Conservation (phyloP, 2,329 filamentous ascomycete species). For the Setomelanomma holmii region DNA sequence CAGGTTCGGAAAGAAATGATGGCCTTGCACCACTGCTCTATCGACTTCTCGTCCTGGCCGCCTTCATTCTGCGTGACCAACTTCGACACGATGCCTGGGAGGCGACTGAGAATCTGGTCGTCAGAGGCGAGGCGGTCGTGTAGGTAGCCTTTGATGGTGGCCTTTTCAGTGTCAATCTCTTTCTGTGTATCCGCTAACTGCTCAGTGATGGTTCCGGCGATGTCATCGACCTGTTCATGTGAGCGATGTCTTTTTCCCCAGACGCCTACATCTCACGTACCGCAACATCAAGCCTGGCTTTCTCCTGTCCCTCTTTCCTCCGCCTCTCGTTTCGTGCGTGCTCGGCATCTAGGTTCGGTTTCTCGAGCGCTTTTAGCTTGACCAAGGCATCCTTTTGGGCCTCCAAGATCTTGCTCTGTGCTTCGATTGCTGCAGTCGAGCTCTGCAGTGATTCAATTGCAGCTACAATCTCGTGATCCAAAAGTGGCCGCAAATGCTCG, state of each 20-base stretch:
- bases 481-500: constrained; percentile 54
- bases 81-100: constrained; percentile 71
- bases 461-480: constrained; percentile 65
- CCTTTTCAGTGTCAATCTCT: constrained; percentile 56
- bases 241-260: not conserved
- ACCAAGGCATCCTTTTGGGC: constrained; percentile 69
- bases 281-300: constrained; percentile 51
- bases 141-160: constrained; percentile 58
- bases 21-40: constrained; percentile 62
- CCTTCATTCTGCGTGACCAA: constrained; percentile 59
- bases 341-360: constrained; percentile 49
- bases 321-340: constrained; percentile 47
- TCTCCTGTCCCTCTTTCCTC: constrained; percentile 49
- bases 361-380: constrained; percentile 58
- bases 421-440: constrained; percentile 69
- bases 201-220: constrained; percentile 35
- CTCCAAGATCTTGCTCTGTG: constrained; percentile 67
- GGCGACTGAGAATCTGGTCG: constrained; percentile 68
- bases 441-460: constrained; percentile 70
- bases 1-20: constrained; percentile 50
- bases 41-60: constrained; percentile 59
- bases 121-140: constrained; percentile 64
- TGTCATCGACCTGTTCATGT: constrained; percentile 36
- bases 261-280: constrained; percentile 15
- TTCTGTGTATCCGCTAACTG: constrained; percentile 54